Conservation (phyloP, 139 green algal genomes). For the Diplosphaera chodatii region DNA sequence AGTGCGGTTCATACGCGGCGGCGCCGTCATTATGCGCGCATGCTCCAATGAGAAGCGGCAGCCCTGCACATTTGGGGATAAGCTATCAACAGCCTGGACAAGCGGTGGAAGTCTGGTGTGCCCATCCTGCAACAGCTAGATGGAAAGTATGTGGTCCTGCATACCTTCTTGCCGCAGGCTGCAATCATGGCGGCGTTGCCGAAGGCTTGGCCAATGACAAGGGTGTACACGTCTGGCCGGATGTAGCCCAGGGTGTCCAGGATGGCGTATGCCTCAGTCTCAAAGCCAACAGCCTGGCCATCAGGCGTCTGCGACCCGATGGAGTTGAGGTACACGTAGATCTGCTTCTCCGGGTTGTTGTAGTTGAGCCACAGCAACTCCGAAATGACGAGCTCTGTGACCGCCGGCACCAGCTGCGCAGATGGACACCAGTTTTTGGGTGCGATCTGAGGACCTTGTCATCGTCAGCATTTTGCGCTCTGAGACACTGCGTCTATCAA, state of each 20-base stretch:
- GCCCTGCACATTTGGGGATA: no score
- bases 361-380: slow-evolving; percentile 97
- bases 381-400: slow-evolving; percentile 97
- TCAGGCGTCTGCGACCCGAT: slow-evolving; percentile 57
- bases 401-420: slow-evolving; percentile 87
- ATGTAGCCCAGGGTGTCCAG: slow-evolving; percentile 87
- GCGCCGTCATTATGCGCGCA: slow-evolving; percentile 52
- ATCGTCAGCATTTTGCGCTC: no score
- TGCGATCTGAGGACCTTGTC: no score
- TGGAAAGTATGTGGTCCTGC: no score
- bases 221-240: slow-evolving; percentile 73
- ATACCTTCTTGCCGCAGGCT: slow-evolving; percentile 83
- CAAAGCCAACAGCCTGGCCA: slow-evolving; percentile 64
- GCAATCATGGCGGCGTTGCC: slow-evolving; percentile 92
- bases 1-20: slow-evolving; percentile 44
- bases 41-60: slow-evolving; percentile 83
- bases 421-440: no score
- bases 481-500: no score
- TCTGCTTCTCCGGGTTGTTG: slow-evolving; percentile 72
- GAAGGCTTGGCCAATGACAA: slow-evolving; percentile 80
- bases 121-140: no score
- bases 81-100: no score
- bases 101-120: no score
- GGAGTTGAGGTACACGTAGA: slow-evolving; percentile 98
- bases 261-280: slow-evolving; percentile 90